Percentiles rank a stretch among this genome's conserved stretches.
Evolutionary conservation across 2,329 filamentous ascomycete genomes (phyloP).

Genomic region (Apiospora sp.): DNA sequence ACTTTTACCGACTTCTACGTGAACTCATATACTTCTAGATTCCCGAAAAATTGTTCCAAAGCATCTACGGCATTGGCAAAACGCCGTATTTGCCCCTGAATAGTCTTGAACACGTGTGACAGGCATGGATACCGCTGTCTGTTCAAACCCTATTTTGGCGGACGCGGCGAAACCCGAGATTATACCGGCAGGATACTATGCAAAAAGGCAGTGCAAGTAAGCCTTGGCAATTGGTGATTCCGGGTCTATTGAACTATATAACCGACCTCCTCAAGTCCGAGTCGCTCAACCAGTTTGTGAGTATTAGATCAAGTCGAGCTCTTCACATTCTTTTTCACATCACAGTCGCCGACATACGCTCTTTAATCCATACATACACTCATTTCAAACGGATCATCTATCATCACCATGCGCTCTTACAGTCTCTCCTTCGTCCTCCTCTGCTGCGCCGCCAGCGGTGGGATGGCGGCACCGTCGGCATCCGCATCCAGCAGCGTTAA

Average conservation of each 20-base stretch:
- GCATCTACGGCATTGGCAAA: background rate
- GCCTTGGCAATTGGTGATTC: background rate
- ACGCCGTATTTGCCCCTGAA: background rate
- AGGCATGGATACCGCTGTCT: conserved; percentile 6
- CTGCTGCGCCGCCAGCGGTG: background rate
- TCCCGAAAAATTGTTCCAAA: background rate
- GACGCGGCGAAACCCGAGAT: background rate
- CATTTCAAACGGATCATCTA: background rate
- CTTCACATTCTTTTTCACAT: background rate
- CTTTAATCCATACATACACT: background rate
- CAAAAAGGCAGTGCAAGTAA: background rate
- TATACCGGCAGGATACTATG: background rate
- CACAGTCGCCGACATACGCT: background rate
- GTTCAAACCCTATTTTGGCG: background rate
- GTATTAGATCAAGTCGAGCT: background rate
- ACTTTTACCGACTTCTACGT: background rate
- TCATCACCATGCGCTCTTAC: background rate
- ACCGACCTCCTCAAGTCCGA: background rate
- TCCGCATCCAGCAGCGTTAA: background rate
- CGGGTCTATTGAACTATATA: conserved; percentile 5
- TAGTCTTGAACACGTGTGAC: background rate
- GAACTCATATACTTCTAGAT: background rate
- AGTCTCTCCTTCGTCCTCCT: background rate
- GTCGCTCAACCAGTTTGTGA: background rate
- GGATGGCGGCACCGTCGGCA: background rate